These are phyloP conservation scores for Lolium rigidum DNA, from an alignment of 176 grass and related monocot genomes.

Conservation along the genomic window DNA sequence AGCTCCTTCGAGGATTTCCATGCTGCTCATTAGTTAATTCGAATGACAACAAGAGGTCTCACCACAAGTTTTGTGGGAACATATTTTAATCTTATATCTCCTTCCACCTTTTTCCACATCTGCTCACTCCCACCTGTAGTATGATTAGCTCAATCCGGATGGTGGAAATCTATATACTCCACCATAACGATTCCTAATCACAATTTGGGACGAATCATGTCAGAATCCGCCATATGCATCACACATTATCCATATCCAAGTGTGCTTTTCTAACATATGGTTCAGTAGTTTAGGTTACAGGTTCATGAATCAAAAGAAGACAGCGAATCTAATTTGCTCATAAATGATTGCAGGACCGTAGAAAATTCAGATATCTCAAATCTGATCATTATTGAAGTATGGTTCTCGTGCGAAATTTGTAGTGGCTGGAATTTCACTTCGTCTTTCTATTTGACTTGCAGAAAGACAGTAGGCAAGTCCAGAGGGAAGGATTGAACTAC, in stretches of 20 bases:
- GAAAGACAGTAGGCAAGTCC: background rate
- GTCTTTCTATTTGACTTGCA: background rate
- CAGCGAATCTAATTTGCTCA: background rate
- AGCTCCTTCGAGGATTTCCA: background rate
- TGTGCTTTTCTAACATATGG: slow-evolving; percentile 1
- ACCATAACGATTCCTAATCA: background rate
- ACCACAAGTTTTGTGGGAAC: background rate
- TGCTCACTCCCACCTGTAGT: slow-evolving; percentile 8
- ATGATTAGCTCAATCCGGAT: background rate
- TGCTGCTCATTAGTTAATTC: background rate
- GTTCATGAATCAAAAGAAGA: background rate
- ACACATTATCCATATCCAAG: background rate
- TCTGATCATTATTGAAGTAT: background rate
- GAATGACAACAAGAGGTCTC: background rate
- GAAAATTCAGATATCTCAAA: slow-evolving; percentile 12
- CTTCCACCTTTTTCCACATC: background rate
- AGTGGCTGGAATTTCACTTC: background rate
- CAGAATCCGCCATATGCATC: background rate
- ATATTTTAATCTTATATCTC: background rate
- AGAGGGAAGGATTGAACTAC: background rate
- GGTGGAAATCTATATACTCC: background rate
- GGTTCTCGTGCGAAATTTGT: background rate
- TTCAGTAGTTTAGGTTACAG: slow-evolving; percentile 4
- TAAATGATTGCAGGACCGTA: background rate
- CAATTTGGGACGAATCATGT: background rate